Conservation (phyloP, 1,139 yeast species). For the Blastobotrys raffinosifermentans region DNA sequence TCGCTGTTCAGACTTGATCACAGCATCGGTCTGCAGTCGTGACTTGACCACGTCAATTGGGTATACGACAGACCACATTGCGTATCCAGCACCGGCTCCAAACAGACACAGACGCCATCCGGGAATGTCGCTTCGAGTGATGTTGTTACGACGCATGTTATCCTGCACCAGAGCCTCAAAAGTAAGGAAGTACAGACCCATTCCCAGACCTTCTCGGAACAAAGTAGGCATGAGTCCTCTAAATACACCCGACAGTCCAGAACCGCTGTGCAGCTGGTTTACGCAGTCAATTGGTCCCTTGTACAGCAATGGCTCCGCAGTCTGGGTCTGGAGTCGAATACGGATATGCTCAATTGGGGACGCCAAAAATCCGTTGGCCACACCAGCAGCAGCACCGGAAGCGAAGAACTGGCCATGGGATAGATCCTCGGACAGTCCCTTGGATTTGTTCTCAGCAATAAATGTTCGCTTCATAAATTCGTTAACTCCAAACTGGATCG, state of each 20-base stretch:
- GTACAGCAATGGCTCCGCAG: slow-evolving; percentile 43
- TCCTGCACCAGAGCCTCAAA: slow-evolving; percentile 77
- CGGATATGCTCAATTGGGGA: slow-evolving; percentile 92
- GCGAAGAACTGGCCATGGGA: slow-evolving; percentile 56
- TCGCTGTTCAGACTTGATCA: slow-evolving; percentile 42
- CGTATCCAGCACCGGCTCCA: slow-evolving; percentile 83
- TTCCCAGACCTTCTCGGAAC: slow-evolving; percentile 76
- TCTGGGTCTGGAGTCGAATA: slow-evolving; percentile 83
- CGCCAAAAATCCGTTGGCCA: slow-evolving; percentile 81
- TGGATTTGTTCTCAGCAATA: slow-evolving; percentile 36
- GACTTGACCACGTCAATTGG: slow-evolving; percentile 87
- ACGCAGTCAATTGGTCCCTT: slow-evolving; percentile 80
- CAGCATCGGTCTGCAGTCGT: slow-evolving; percentile 74
- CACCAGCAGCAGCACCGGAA: slow-evolving; percentile 85
- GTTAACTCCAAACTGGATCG: slow-evolving; percentile 83
- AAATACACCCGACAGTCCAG: slow-evolving; percentile 56
- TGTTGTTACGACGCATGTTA: slow-evolving; percentile 43
- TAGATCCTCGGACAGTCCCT: slow-evolving; percentile 35
- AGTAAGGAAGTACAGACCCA: slow-evolving; percentile 83
- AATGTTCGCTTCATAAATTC: slow-evolving; percentile 86
- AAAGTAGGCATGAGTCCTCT: slow-evolving; percentile 78
- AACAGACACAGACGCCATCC: slow-evolving; percentile 75
- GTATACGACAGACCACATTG: slow-evolving; percentile 75
- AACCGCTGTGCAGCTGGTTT: slow-evolving; percentile 50
- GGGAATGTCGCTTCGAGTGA: slow-evolving; percentile 63